Percentiles rank a stretch among this genome's conserved stretches.
Evolutionary conservation across 441 rosid genomes (phyloP).

Genomic region (Bocquillonia castaneifolia): DNA sequence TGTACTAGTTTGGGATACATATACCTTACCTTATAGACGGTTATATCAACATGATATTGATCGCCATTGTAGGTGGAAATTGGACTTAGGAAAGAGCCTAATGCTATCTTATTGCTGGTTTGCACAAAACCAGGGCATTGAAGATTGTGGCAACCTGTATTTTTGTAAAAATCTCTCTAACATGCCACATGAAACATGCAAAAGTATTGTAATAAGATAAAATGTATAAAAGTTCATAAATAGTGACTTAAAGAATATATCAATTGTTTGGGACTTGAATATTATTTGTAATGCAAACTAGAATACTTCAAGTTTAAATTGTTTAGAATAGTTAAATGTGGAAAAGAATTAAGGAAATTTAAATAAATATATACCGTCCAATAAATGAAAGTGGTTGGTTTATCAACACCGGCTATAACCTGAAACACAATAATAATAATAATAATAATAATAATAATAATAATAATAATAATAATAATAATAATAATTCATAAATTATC

Average conservation of each 20-base stretch:
- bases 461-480: too few species aligned
- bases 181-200: background rate
- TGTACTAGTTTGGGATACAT: too few species aligned
- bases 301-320: background rate
- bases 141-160: constrained; percentile 29
- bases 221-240: too few species aligned
- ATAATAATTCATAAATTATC: too few species aligned
- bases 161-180: constrained; percentile 17
- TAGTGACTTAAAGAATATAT: too few species aligned
- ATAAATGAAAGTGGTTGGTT: constrained; percentile 16
- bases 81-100: constrained; percentile 13
- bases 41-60: constrained; percentile 14
- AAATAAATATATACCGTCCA: constrained; percentile 23
- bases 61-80: constrained; percentile 19
- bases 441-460: too few species aligned
- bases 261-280: too few species aligned
- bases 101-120: background rate
- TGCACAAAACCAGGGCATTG: constrained; percentile 35
- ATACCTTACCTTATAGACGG: too few species aligned
- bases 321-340: background rate
- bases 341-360: background rate
- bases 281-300: background rate
- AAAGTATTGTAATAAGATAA: background rate
- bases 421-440: background rate
- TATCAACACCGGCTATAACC: background rate